Evolutionary conservation across 164 flowering plant species (phyloP).

Genomic region (Liquidambar formosana): DNA sequence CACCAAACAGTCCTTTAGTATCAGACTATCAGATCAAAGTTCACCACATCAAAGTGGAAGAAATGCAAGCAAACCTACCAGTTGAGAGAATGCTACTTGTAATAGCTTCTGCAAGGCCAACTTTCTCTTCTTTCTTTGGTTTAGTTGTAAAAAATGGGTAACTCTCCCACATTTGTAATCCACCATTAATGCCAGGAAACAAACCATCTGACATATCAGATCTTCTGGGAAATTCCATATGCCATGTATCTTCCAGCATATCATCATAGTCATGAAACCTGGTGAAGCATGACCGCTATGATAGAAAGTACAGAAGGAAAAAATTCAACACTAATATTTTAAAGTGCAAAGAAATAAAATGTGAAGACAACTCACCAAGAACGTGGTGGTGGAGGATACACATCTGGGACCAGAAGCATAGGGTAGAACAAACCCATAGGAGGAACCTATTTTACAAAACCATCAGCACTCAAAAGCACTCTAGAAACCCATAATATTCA

Average conservation of each 20-base stretch:
- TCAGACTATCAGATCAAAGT: neutral
- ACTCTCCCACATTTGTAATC: slow-evolving; percentile 78
- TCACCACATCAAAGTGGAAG: slow-evolving; percentile 7
- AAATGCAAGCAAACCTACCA: slow-evolving; percentile 38
- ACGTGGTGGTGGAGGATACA: slow-evolving; percentile 90
- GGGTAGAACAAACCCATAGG: slow-evolving; percentile 98
- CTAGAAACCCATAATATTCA: neutral
- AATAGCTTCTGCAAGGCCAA: slow-evolving; percentile 98
- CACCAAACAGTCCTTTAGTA: slow-evolving; percentile 3
- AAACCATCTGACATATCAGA: slow-evolving; percentile 69
- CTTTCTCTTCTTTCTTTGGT: slow-evolving; percentile 78
- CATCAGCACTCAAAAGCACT: slow-evolving; percentile 17
- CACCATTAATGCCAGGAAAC: slow-evolving; percentile 53
- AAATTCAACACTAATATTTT: neutral
- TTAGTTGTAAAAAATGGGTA: slow-evolving; percentile 59
- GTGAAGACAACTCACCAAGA: slow-evolving; percentile 53
- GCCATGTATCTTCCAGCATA: slow-evolving; percentile 91
- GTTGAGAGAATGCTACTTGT: slow-evolving; percentile 87
- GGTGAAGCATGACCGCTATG: slow-evolving; percentile 9
- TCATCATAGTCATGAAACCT: slow-evolving; percentile 96
- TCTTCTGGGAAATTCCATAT: slow-evolving; percentile 70
- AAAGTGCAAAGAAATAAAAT: slow-evolving; percentile 5
- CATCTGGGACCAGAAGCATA: slow-evolving; percentile 84
- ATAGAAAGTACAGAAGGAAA: neutral
- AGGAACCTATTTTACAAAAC: slow-evolving; percentile 65